Evolutionary conservation across 352 stramenopile genomes (phyloP), one percentile per base, ranked within the genome.

Genomic region (Phytophthora lateralis): DNA sequence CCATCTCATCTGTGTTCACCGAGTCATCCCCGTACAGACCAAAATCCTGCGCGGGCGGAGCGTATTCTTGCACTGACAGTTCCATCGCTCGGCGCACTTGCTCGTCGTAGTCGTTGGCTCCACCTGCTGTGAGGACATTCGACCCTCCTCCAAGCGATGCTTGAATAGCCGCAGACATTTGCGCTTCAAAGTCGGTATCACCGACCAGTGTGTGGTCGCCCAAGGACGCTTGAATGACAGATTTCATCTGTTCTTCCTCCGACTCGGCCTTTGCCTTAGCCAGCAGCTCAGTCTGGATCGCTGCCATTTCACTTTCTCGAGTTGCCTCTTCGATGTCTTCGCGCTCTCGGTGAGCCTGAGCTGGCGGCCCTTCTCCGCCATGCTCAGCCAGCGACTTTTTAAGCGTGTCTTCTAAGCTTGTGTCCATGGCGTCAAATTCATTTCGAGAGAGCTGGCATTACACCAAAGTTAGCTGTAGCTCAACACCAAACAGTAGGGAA

Each of bases 391-490:
- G 60, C 11, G 83, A 86, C 11, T 73, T 60, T 42, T 89, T 80
- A 8, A 95, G 61, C n/a, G 82, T 88, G 7, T 92, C 82, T 44
- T 95, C 85, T 41, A 95, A 72, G 51, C 75, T 91, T 24, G 69
- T 82, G 35, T 89, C 69, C 83, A 91, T 91, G 9, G 74, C 70
- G 45, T 93, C 78, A 44, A 92, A 94, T 53, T 91, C 80, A 24
- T 82, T 81, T 65, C 83, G 74, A 37, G 81, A 91, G 39, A 85
- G 56, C 85, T 95, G 46, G 21, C 8, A 15, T 42, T 45, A n/a
- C 8, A 9, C 39, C 47, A 2, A 55, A 46, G 12, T 14, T 29
- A 43, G 2, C 1, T 64, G 5, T 47, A 20, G 26, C 15, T 18
- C 32, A 14, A 57, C 8, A 45, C 17, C 4, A 45, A 21, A 20